A percentile compares a stretch with the other conserved stretches of the same genome.
These are phyloP conservation scores for Endoconidiophora laricicola DNA, from an alignment of 2,329 filamentous ascomycete species.

Conservation along the genomic window DNA sequence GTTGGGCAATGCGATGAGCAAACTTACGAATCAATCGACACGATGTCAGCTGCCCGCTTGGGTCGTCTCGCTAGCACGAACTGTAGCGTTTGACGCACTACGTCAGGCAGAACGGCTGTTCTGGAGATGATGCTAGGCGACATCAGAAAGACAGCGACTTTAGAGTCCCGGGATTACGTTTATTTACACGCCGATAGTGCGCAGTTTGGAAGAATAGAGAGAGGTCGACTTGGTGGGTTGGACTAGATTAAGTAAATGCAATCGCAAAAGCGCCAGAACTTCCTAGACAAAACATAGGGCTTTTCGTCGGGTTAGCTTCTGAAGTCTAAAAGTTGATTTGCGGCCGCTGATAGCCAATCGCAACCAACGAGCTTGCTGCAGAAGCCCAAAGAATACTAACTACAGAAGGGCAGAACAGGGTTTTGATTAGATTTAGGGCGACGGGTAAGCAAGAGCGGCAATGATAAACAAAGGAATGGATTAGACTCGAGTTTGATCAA, in stretches of 20 bases:
- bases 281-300: too few relatives aligned
- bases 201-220: neutral
- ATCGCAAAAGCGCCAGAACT: neutral
- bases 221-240: too few relatives aligned
- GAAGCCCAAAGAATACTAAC: neutral
- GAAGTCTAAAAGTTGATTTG: neutral
- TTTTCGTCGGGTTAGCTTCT: too few relatives aligned
- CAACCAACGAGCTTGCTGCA: neutral
- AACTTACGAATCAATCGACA: constrained; percentile 11
- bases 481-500: too few relatives aligned
- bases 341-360: neutral
- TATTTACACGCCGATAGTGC: neutral
- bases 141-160: neutral
- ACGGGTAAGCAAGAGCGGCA: too few relatives aligned
- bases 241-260: neutral
- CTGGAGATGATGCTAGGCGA: neutral
- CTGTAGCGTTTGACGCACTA: constrained; percentile 7
- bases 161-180: neutral
- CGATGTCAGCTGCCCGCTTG: constrained; percentile 5
- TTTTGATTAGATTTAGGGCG: too few relatives aligned
- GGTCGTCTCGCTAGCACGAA: constrained; percentile 7
- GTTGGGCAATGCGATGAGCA: neutral
- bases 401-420: neutral
- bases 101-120: constrained; percentile 6
- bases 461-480: too few relatives aligned